Percentiles rank a stretch among this genome's conserved stretches.
These are phyloP conservation scores for Penicillium sp. DNA, from an alignment of 2,329 filamentous ascomycete species.

Conservation along the genomic window DNA sequence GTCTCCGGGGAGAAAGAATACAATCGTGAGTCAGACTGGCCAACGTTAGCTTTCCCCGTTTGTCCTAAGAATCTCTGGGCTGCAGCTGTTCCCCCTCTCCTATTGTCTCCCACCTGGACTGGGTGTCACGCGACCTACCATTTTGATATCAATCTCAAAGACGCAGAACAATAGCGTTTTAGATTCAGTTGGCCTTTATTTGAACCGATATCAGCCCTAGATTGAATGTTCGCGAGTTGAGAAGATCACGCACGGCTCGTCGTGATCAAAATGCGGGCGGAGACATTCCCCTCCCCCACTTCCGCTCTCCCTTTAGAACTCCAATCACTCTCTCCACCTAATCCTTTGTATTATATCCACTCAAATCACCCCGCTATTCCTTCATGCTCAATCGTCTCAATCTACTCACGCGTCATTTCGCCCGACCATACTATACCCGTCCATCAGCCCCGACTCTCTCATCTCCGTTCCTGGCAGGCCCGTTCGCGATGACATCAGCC, in stretches of 20 bases:
- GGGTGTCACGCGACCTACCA: constrained; percentile 6
- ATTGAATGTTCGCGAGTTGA: background rate
- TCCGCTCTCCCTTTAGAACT: constrained; percentile 4
- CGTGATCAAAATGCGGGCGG: constrained; percentile 21
- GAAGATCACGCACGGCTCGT: constrained; percentile 1
- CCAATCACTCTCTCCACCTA: background rate
- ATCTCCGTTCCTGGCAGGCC: constrained; percentile 23
- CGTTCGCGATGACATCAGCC: constrained; percentile 47
- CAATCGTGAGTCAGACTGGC: constrained; percentile 78
- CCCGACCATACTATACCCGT: constrained; percentile 57
- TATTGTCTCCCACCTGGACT: background rate
- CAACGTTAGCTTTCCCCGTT: constrained; percentile 1
- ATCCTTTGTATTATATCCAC: background rate
- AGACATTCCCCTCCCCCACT: constrained; percentile 20
- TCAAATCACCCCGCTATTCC: background rate
- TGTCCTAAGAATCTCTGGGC: background rate
- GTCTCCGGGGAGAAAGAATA: constrained; percentile 93
- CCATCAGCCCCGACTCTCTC: constrained; percentile 44
- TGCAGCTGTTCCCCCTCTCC: background rate
- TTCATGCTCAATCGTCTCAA: constrained; percentile 75
- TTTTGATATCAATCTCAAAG: background rate
- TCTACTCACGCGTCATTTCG: constrained; percentile 72
- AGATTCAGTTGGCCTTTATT: background rate
- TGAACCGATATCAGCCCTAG: background rate
- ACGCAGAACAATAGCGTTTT: background rate